phyloP scores from a whole-genome alignment of 2,329 filamentous ascomycete species.

The Cladorrhinum sp. region DNA sequence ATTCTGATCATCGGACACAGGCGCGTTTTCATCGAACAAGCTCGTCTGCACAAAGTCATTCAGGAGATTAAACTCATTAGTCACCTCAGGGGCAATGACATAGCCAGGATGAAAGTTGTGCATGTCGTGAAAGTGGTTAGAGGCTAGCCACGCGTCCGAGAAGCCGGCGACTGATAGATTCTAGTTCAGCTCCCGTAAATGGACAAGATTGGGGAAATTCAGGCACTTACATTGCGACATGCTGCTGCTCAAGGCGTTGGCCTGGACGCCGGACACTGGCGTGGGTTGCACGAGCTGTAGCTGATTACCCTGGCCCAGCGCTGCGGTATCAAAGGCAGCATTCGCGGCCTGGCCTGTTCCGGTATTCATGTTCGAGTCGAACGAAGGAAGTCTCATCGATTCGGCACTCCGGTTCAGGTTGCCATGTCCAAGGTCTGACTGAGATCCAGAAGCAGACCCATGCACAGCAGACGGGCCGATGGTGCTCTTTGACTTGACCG shows the following conservation, averaged over 20 bases:
- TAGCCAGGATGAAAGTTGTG: conserved; percentile 90
- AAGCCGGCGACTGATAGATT: conserved; percentile 66
- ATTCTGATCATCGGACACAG: conserved; percentile 64
- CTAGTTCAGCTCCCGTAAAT: conserved; percentile 25
- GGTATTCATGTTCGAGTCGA: conserved; percentile 37
- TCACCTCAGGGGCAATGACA: conserved; percentile 89
- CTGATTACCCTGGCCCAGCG: conserved; percentile 49
- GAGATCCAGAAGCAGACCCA: conserved; percentile 58
- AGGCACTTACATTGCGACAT: conserved; percentile 70
- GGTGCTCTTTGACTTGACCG: conserved; percentile 75
- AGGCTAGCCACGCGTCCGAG: conserved; percentile 73
- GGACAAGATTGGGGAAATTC: conserved; percentile 13
- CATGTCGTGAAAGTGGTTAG: conserved; percentile 90
- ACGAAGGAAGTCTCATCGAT: conserved; percentile 55
- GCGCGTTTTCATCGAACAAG: conserved; percentile 76
- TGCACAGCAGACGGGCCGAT: conserved; percentile 56
- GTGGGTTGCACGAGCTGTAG: conserved; percentile 71
- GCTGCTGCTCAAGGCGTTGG: conserved; percentile 56
- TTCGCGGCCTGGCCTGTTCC: conserved; percentile 40
- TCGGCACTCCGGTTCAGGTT: conserved; percentile 53
- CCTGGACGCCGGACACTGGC: conserved; percentile 64
- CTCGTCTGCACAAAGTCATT: conserved; percentile 95
- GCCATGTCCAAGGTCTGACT: conserved; percentile 51
- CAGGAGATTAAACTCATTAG: conserved; percentile 92
- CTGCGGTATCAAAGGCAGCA: conserved; percentile 42